A percentile compares a stretch with the other conserved stretches of the same genome.
These are phyloP conservation scores for Seminavis robusta DNA, from an alignment of 108 stramenopile species.

Conservation along the genomic window DNA sequence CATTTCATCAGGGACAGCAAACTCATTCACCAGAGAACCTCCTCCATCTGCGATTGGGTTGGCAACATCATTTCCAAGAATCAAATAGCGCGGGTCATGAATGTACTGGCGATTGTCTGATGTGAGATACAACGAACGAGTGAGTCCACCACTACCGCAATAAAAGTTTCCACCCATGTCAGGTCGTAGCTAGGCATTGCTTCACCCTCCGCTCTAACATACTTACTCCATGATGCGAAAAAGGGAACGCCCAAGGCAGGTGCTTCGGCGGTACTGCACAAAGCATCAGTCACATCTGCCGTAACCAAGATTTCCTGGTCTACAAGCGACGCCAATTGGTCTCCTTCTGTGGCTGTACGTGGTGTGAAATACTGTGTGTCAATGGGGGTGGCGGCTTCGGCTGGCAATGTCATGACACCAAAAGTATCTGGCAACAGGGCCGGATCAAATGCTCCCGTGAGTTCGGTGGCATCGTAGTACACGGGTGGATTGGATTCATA, in stretches of 20 bases:
- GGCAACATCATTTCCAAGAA: constrained; percentile 24
- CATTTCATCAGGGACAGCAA: neutral
- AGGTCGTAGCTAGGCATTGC: neutral
- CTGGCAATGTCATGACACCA: constrained; percentile 1
- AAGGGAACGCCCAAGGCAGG: too few species aligned
- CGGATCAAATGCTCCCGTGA: too few species aligned
- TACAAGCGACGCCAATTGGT: too few species aligned
- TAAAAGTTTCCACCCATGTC: neutral
- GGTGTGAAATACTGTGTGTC: neutral
- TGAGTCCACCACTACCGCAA: neutral
- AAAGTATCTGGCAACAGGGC: too few species aligned
- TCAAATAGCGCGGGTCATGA: constrained; percentile 7
- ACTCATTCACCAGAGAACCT: constrained; percentile 1
- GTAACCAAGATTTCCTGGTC: too few species aligned
- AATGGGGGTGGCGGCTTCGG: neutral
- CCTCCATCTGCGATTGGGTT: constrained; percentile 23
- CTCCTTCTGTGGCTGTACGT: too few species aligned
- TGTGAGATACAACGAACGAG: neutral
- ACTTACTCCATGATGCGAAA: neutral
- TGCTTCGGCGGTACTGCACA: too few species aligned
- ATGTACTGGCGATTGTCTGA: neutral
- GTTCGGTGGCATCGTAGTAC: too few species aligned
- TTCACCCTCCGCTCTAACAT: neutral
- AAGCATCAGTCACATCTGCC: too few species aligned
- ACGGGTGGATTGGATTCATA: too few species aligned